These are phyloP conservation scores for Ustilago shanxiensis DNA, from an alignment of 1,284 basidiomycete genomes.

Conservation along the genomic window DNA sequence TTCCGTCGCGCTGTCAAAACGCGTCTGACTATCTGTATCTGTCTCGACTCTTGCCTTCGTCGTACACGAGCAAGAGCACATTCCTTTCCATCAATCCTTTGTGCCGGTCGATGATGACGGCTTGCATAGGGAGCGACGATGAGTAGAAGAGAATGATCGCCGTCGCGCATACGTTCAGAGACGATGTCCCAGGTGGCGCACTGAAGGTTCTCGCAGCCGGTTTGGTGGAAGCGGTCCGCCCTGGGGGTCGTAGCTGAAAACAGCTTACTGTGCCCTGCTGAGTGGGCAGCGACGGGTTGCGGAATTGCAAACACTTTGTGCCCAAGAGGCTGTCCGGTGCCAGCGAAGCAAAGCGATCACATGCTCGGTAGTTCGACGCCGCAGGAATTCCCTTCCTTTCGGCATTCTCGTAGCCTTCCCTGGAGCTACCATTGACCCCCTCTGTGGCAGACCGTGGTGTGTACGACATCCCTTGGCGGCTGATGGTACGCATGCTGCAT, in stretches of 20 bases:
- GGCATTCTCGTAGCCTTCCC: background rate
- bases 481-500: background rate
- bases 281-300: background rate
- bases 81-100: background rate
- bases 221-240: background rate
- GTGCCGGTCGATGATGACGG: background rate
- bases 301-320: background rate
- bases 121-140: background rate
- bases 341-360: background rate
- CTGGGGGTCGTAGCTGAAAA: background rate
- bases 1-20: background rate
- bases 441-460: background rate
- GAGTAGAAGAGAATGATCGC: background rate
- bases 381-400: background rate
- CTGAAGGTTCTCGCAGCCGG: background rate
- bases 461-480: background rate
- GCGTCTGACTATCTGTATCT: background rate
- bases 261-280: background rate
- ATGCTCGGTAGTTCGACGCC: background rate
- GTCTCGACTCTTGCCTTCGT: background rate
- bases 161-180: background rate
- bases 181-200: background rate
- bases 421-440: background rate
- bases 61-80: slow-evolving; percentile 1
- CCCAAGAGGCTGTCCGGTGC: background rate